phyloP scores from a whole-genome alignment of 1,139 yeast genomes.

The Yarrowia galli region DNA sequence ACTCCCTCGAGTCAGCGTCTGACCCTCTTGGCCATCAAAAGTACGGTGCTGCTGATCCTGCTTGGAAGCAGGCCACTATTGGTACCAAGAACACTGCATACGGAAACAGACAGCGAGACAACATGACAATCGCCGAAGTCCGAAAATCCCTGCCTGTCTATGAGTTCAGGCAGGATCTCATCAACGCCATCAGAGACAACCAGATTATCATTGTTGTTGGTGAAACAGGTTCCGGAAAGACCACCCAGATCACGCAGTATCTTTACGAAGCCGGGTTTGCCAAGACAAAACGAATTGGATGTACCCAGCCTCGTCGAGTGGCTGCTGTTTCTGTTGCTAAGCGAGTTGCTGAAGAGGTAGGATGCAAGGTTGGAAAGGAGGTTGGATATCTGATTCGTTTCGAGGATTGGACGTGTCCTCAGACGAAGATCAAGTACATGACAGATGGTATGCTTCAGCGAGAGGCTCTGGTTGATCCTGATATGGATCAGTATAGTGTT shows the following conservation, averaged over 20 bases:
- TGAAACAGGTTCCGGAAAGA: constrained; percentile 97
- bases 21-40: constrained; percentile 48
- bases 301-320: constrained; percentile 96
- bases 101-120: constrained; percentile 45
- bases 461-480: constrained; percentile 80
- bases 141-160: constrained; percentile 77
- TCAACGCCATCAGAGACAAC: constrained; percentile 66
- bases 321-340: constrained; percentile 95
- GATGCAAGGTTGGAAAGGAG: constrained; percentile 70
- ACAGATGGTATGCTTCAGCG: constrained; percentile 94
- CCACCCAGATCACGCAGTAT: constrained; percentile 90
- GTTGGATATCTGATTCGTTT: constrained; percentile 91
- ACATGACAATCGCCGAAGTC: constrained; percentile 66
- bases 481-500: constrained; percentile 75
- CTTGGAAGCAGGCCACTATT: constrained; percentile 43
- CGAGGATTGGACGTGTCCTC: constrained; percentile 70
- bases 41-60: constrained; percentile 42
- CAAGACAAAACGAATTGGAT: constrained; percentile 69
- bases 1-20: constrained; percentile 46
- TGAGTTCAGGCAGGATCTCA: constrained; percentile 62
- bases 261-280: constrained; percentile 78
- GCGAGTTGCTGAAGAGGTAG: constrained; percentile 86
- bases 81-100: constrained; percentile 42
- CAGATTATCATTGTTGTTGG: constrained; percentile 89
- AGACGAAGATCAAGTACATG: constrained; percentile 83